phyloP scores from a whole-genome alignment of 345 rosid species.

The Boechera stricta region DNA sequence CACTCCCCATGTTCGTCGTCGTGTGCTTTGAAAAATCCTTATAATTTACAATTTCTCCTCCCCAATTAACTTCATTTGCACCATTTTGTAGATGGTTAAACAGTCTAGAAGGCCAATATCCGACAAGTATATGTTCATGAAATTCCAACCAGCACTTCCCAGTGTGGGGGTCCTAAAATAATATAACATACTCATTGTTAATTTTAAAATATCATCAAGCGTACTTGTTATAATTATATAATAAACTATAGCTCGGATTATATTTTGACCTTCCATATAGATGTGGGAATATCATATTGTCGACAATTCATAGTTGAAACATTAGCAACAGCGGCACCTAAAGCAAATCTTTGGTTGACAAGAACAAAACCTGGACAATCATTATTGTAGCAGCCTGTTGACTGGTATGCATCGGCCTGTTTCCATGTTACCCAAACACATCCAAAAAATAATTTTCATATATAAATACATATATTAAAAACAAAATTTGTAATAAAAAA shows the following conservation, averaged over 20 bases:
- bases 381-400: neutral
- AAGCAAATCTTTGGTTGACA: neutral
- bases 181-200: neutral
- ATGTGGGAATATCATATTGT: constrained; percentile 16
- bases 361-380: constrained; percentile 38
- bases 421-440: neutral
- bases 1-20: constrained; percentile 56
- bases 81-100: constrained; percentile 41
- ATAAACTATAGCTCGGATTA: neutral
- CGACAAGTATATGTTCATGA: constrained; percentile 22
- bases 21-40: constrained; percentile 35
- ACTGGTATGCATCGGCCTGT: neutral
- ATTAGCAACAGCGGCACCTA: constrained; percentile 12
- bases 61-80: constrained; percentile 44
- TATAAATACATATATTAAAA: neutral
- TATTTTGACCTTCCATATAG: constrained; percentile 33
- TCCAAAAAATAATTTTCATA: neutral
- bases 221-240: neutral
- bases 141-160: constrained; percentile 57
- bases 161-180: constrained; percentile 40
- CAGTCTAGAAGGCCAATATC: constrained; percentile 54
- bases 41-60: constrained; percentile 52
- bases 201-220: neutral
- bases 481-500: too few relatives aligned
- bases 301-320: constrained; percentile 33